Conservation (phyloP, 306 rosid species). For the Amphicarpaea edgeworthii region DNA sequence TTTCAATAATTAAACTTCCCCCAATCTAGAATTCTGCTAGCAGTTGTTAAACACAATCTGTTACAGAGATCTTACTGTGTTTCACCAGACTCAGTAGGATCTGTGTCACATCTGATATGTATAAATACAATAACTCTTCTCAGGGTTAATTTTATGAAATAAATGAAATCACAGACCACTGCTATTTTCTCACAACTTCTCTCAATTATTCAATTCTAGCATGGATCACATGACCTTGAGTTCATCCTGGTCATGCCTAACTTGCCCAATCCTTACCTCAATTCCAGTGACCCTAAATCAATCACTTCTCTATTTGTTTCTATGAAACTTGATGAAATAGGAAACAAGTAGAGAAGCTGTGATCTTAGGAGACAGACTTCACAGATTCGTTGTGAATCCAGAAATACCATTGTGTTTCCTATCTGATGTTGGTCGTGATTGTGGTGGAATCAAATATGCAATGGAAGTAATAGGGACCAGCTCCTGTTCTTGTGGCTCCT, state of each 20-base stretch:
- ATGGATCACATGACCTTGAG: not conserved
- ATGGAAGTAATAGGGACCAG: not conserved
- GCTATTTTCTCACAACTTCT: too few relatives aligned
- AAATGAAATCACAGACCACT: not conserved
- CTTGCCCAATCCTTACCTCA: not conserved
- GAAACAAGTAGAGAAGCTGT: not conserved
- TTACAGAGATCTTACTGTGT: not conserved
- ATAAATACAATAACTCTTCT: not conserved
- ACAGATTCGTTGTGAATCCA: not conserved
- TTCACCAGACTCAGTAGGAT: not conserved
- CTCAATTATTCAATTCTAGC: not conserved
- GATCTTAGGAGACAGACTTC: not conserved
- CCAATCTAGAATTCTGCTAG: not conserved
- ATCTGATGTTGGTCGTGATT: not conserved
- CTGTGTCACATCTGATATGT: not conserved
- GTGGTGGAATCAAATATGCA: not conserved
- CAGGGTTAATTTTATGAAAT: not conserved
- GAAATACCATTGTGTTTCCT: not conserved
- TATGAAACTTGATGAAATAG: not conserved
- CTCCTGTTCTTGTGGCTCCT: not conserved
- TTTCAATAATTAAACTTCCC: not conserved
- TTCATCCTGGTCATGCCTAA: not conserved
- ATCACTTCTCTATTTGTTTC: not conserved
- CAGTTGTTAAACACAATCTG: not conserved
- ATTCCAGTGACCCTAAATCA: not conserved